These are phyloP conservation scores for Entrophospora sp. DNA, from an alignment of 192 early-diverging fungal genomes.

Conservation along the genomic window DNA sequence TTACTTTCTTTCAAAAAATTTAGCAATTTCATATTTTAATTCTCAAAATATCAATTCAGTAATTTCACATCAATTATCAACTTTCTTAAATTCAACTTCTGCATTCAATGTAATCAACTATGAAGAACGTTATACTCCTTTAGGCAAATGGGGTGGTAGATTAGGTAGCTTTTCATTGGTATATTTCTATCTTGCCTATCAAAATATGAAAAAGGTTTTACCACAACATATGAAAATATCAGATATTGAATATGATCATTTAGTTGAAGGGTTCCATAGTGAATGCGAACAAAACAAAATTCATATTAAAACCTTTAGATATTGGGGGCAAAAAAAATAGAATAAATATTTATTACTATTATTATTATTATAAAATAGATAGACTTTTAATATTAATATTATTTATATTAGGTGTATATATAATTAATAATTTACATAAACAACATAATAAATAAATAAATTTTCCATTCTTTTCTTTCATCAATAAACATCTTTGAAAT, in stretches of 20 bases:
- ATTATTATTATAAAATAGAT: no score
- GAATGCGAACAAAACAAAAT: not conserved
- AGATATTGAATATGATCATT: not conserved
- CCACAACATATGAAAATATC: not conserved
- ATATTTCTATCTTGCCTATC: not conserved
- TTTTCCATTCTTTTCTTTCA: no score
- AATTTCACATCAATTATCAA: not conserved
- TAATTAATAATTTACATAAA: no score
- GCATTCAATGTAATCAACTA: not conserved
- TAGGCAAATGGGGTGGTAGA: not conserved
- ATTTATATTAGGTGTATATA: no score
- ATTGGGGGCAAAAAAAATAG: not conserved
- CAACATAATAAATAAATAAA: no score
- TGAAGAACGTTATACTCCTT: not conserved
- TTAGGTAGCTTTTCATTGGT: not conserved
- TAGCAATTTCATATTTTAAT: not conserved
- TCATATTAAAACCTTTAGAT: not conserved
- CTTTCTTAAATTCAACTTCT: not conserved
- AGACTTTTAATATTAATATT: no score
- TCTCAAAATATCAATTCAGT: not conserved
- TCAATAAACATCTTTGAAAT: no score
- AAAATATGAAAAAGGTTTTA: conserved; percentile 3
- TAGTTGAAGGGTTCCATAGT: not conserved
- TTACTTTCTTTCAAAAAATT: not conserved
- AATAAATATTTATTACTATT: no score